Evolutionary conservation across 441 rosid genomes (phyloP), one percentile per base, ranked within the genome.

Genomic region (Sinapis alba): DNA sequence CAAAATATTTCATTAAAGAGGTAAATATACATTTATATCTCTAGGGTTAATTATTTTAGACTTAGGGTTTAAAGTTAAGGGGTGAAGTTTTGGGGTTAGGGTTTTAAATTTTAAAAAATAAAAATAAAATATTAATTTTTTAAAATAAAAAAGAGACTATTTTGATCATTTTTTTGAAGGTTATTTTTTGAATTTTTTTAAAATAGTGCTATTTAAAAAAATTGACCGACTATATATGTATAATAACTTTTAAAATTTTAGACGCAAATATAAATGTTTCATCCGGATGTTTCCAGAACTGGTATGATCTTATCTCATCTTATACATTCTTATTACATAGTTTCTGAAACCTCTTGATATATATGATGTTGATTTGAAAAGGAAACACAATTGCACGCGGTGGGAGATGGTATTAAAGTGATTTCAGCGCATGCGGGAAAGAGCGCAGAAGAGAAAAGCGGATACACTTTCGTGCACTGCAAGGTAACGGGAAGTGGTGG

Each of bases 401-500:
- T 51, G 57, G 57, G 57, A 51, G 57, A 51, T 18, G 57, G 57
- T 7, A 51, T 51, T 51, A 51, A 19, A 51, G 57, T 51, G 5
- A 51, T 51, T 51, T 9, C 57, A 51, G 57, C 57, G 20, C 57
- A 51, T 9, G 57, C 57, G 6, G 57, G 57, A 51, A 51, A 51
- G 57, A 51, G 57, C 57, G 24, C 57, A 51, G 57, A 51, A 51
- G 57, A 51, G 57, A 51, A 51, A 24, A 51, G 57, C 6, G 57
- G 57, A 51, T 51, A 51, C 57, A 7, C 57, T 18, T 51, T 51
- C 57, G 57, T 51, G 57, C 57, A 51, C 24, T 51, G 57, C 57
- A 51, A 51, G 13, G 57, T 51, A 19, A 51, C 57, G 18, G 57
- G 57, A 19, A 15, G 2, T 45, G 57, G 20, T 51, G 57, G 57